Evolutionary conservation across 78 protist genomes (phyloP).

Genomic region (Tieghemostelium lacteum): DNA sequence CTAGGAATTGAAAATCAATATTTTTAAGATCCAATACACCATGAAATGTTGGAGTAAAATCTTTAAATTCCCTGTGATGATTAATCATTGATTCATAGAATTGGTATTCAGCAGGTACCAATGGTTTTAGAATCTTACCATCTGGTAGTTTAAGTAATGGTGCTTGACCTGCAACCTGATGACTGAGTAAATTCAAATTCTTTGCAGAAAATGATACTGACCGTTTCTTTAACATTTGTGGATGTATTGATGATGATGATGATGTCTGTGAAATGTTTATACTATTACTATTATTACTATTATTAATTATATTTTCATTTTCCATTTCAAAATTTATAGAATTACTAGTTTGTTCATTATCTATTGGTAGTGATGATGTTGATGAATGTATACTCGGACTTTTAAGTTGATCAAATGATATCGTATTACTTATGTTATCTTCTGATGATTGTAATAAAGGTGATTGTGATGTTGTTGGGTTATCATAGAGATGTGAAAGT

Average conservation of each 20-base stretch:
- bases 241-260: background rate
- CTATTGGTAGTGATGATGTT: background rate
- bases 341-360: conserved; percentile 22
- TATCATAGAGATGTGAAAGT: conserved; percentile 16
- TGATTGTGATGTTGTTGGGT: background rate
- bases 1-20: conserved; percentile 48
- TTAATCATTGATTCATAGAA: conserved; percentile 52
- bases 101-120: conserved; percentile 58
- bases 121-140: conserved; percentile 66
- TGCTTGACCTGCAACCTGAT: conserved; percentile 76
- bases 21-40: conserved; percentile 56
- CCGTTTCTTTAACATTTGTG: conserved; percentile 41
- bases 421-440: too few relatives aligned
- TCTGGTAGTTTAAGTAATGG: conserved; percentile 71
- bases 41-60: conserved; percentile 62
- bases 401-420: too few relatives aligned
- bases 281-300: background rate
- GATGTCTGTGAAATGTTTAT: background rate
- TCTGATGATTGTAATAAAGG: background rate
- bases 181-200: conserved; percentile 47
- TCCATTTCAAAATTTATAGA: conserved; percentile 13
- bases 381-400: too few relatives aligned
- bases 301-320: background rate
- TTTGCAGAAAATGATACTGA: conserved; percentile 47
- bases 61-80: conserved; percentile 56